Evolutionary conservation across 495 filamentous ascomycete species (phyloP), one percentile per base, ranked within the genome.

Genomic region (Tetracladium setigerum): DNA sequence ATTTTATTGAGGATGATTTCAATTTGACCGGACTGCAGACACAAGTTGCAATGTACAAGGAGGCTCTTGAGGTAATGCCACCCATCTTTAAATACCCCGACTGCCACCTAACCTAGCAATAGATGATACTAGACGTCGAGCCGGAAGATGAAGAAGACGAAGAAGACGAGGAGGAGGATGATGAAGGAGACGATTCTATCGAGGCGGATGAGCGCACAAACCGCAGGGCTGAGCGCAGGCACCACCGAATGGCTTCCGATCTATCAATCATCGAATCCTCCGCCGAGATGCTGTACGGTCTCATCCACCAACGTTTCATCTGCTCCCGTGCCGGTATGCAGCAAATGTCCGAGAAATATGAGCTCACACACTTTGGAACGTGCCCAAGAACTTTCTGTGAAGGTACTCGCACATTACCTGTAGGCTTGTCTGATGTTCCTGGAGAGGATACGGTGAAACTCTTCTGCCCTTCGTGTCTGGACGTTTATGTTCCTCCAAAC

Each of bases 1-100:
- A 98, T 50, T 98, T 98, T 62, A 97, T 98, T 57, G 92, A 98
- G 65, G 92, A 98, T 80, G 92, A 98, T 63, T 98, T 98, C 71
- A 98, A 98, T 68, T 74, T 98, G 44, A 98, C 92, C 4, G 92
- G 92, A 17, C 74, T 98, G 50, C 87, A 95, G 67, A 85, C 79
- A 30, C 89, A 96, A 68, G 92, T 98, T 41, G 86, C 89, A 46
- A 96, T 95, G 90, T 98, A 98, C 63, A 98, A 97, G 65, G 92
- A 98, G 69, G 92, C 92, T 0, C 57, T 78, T 10, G 75, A 78
- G 67, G 74, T 77, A 60, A 18, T 59, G 41, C 30, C 19, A 13
- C 12, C 31, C 19, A 24, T 24, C 4, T 34, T 36, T 18, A 14
- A 7, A 15, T 1, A 17, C 37, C 41, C 17, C 27, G 10, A 37